Conservation (phyloP, 805 yeast species). For the Candida peoriensis region DNA sequence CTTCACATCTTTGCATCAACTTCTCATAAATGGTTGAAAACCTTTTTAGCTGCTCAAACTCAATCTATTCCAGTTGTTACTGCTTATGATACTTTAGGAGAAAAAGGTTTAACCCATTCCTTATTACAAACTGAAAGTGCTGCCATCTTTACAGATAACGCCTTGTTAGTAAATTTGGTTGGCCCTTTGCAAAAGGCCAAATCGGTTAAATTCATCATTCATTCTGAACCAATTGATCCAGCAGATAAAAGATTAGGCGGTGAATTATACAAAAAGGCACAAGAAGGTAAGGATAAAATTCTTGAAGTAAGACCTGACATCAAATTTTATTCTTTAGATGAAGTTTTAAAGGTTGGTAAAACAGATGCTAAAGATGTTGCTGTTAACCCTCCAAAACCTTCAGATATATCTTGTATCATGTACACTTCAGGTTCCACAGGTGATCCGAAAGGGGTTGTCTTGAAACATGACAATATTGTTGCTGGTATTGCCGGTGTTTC, state of each 20-base stretch:
- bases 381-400: constrained; percentile 38
- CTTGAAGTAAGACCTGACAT: constrained; percentile 72
- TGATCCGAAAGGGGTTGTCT: constrained; percentile 72
- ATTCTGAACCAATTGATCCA: constrained; percentile 55
- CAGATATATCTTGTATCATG: constrained; percentile 57
- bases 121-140: constrained; percentile 73
- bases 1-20: constrained; percentile 87
- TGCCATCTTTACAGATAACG: constrained; percentile 82
- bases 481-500: constrained; percentile 86
- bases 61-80: constrained; percentile 87
- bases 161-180: constrained; percentile 58
- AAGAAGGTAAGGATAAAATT: constrained; percentile 53
- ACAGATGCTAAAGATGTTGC: constrained; percentile 33
- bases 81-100: constrained; percentile 94
- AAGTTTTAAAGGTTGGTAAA: constrained; percentile 60
- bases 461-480: constrained; percentile 60
- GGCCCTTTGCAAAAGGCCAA: constrained; percentile 66
- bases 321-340: constrained; percentile 57
- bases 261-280: constrained; percentile 51
- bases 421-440: constrained; percentile 80
- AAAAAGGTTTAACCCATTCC: constrained; percentile 81
- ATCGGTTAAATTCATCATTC: constrained; percentile 62
- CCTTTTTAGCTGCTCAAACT: constrained; percentile 70
- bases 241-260: constrained; percentile 64
- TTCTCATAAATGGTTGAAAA: constrained; percentile 86